Evolutionary conservation across 2,329 filamentous ascomycete species (phyloP), one percentile per base, ranked within the genome.

Genomic region (Alternaria consortialis): DNA sequence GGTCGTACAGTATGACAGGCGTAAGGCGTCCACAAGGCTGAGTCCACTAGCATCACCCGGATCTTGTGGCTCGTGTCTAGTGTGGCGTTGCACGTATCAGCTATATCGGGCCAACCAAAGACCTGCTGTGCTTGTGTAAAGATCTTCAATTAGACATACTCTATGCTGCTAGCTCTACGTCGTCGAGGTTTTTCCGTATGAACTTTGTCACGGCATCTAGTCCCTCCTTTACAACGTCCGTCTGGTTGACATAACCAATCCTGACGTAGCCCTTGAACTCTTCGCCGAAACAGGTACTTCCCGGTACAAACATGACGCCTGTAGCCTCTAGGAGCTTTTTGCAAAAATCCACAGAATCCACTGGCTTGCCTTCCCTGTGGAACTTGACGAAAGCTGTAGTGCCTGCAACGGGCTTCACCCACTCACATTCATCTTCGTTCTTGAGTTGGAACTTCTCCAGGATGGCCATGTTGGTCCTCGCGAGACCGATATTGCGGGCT

Each of bases 301-400:
- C 93, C 0, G 93, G 92, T 9, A 92, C 82, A 60, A 95, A 83
- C 82, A 95, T 84, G 6, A 93, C 90, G 17, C 91, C 91, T 0
- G 85, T 89, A 78, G 88, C 86, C 53, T 88, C 84, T 29, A 92
- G 80, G 36, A 96, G 77, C 71, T 88, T 85, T 67, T 87, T 81
- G 69, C 91, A 94, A 68, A 97, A 90, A 4, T 83, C 82, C n/a
- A 85, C 86, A 63, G 94, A 90, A 69, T 94, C 87, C 0, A 96
- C 84, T 2, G 87, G 84, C 73, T 84, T 82, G 0, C 85, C 87
- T 46, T 85, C 84, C 52, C 84, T 83, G 54, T 82, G 83, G 66
- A 96, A 92, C 69, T 86, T 87, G 58, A 96, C 80, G 71, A 96
- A 91, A 0, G 91, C 90, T 8, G 91, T 94, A 2, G 92, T 96